phyloP scores from a whole-genome alignment of 2,329 filamentous ascomycete genomes.

The Fusarium transvaalense region DNA sequence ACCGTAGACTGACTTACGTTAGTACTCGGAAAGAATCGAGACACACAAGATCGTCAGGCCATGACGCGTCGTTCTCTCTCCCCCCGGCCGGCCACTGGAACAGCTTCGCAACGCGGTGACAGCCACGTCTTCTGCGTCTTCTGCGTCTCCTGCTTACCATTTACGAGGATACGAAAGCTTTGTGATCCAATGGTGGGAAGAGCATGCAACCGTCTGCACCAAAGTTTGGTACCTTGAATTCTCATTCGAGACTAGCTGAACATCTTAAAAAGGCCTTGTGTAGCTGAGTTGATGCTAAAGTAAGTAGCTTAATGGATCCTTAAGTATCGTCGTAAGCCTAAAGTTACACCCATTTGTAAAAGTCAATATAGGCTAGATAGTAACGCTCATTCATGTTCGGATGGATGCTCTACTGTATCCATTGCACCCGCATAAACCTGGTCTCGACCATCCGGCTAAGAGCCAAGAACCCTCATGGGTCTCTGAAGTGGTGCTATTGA shows the following conservation, averaged over 20 bases:
- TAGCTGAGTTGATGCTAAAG: constrained; percentile 15
- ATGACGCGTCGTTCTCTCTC: constrained; percentile 47
- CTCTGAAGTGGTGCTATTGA: constrained; percentile 25
- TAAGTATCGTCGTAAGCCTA: constrained; percentile 22
- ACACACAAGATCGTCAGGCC: constrained; percentile 40
- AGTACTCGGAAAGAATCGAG: constrained; percentile 34
- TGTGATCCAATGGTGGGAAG: constrained; percentile 24
- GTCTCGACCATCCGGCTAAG: constrained; percentile 9
- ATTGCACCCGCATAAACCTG: constrained; percentile 14
- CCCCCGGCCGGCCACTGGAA: constrained; percentile 33
- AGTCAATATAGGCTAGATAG: constrained; percentile 24
- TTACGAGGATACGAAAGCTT: constrained; percentile 33
- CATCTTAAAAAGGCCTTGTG: constrained; percentile 1
- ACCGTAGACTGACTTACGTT: not conserved
- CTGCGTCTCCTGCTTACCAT: constrained; percentile 24
- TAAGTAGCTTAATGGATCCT: constrained; percentile 4
- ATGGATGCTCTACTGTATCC: constrained; percentile 9
- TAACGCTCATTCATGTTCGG: constrained; percentile 6
- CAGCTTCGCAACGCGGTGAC: constrained; percentile 22
- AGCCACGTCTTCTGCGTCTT: constrained; percentile 28
- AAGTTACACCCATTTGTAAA: constrained; percentile 23
- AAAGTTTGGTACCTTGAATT: constrained; percentile 31
- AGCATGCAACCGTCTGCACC: constrained; percentile 26
- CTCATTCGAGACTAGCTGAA: constrained; percentile 22
- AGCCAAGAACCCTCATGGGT: constrained; percentile 23